These are phyloP conservation scores for Coprinellus micaceus DNA, from an alignment of 768 basidiomycete genomes.

Conservation along the genomic window DNA sequence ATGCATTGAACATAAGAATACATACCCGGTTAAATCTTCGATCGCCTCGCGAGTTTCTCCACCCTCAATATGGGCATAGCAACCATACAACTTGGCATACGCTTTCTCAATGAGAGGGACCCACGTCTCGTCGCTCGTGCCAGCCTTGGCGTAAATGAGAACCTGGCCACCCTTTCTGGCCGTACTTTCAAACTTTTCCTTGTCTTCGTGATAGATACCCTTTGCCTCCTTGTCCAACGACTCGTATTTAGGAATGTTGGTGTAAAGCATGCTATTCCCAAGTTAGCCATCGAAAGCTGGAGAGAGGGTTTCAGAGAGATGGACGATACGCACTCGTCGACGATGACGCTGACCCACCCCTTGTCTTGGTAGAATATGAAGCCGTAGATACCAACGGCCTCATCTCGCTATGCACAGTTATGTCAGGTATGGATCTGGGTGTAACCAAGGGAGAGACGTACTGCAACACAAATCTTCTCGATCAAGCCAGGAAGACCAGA, in stretches of 20 bases:
- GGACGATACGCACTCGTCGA: constrained; percentile 47
- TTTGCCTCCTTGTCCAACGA: constrained; percentile 31
- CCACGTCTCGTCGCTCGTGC: constrained; percentile 41
- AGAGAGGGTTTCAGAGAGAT: neutral
- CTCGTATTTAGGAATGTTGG: constrained; percentile 41
- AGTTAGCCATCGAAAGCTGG: too few species aligned
- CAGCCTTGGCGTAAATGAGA: constrained; percentile 38
- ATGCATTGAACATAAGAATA: neutral
- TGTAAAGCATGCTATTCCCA: constrained; percentile 43
- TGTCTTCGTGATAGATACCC: constrained; percentile 41
- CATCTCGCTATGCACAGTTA: constrained; percentile 14
- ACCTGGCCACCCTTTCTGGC: constrained; percentile 36
- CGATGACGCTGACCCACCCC: constrained; percentile 49
- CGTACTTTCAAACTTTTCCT: constrained; percentile 32
- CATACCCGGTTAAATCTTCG: constrained; percentile 52
- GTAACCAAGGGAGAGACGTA: constrained; percentile 16
- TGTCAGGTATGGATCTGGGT: too few species aligned
- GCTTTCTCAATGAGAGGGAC: constrained; percentile 50
- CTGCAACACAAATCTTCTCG: constrained; percentile 40
- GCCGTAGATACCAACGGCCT: constrained; percentile 53
- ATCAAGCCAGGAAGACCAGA: constrained; percentile 44
- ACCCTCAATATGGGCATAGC: constrained; percentile 31
- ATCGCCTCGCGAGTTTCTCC: constrained; percentile 40
- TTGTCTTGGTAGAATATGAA: constrained; percentile 55
- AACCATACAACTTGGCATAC: constrained; percentile 49